phyloP scores from a whole-genome alignment of 2,329 filamentous ascomycete genomes.

The Alternaria tenuissima region DNA sequence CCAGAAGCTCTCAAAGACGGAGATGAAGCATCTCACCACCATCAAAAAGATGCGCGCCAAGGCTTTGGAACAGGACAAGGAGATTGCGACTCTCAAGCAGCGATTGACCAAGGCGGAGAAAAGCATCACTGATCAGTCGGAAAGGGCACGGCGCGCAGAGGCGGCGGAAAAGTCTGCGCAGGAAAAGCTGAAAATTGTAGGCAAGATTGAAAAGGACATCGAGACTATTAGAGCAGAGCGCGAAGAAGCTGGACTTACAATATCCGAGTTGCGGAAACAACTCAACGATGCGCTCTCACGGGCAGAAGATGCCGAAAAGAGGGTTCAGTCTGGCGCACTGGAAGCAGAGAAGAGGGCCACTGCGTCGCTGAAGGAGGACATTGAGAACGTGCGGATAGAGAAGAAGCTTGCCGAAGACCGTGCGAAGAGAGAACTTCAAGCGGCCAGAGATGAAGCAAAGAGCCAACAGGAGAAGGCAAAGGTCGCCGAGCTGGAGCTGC shows the following conservation, averaged over 20 bases:
- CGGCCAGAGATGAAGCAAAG: slow-evolving; percentile 76
- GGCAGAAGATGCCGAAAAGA: slow-evolving; percentile 71
- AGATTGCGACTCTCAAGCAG: slow-evolving; percentile 60
- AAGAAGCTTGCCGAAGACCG: slow-evolving; percentile 78
- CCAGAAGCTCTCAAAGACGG: slow-evolving; percentile 82
- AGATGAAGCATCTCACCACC: slow-evolving; percentile 81
- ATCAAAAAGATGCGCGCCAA: slow-evolving; percentile 79
- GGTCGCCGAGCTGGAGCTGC: slow-evolving; percentile 77
- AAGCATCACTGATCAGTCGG: slow-evolving; percentile 66
- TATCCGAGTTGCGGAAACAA: slow-evolving; percentile 74
- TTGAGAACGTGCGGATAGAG: slow-evolving; percentile 74
- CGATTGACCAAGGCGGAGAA: slow-evolving; percentile 73
- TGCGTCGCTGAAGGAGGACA: slow-evolving; percentile 67
- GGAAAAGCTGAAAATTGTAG: slow-evolving; percentile 63
- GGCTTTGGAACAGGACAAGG: slow-evolving; percentile 61
- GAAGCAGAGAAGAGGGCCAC: slow-evolving; percentile 69
- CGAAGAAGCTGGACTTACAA: slow-evolving; percentile 68
- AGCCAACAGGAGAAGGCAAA: slow-evolving; percentile 75
- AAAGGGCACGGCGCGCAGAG: slow-evolving; percentile 69
- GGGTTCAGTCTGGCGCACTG: slow-evolving; percentile 71
- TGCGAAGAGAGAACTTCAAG: slow-evolving; percentile 71
- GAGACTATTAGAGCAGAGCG: slow-evolving; percentile 69
- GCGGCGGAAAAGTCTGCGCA: slow-evolving; percentile 64
- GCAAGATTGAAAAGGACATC: slow-evolving; percentile 65
- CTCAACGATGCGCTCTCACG: slow-evolving; percentile 72